Percentiles rank a stretch among this genome's conserved stretches.
phyloP scores from a whole-genome alignment of 768 basidiomycete species.

The Kwoniella europaea region DNA sequence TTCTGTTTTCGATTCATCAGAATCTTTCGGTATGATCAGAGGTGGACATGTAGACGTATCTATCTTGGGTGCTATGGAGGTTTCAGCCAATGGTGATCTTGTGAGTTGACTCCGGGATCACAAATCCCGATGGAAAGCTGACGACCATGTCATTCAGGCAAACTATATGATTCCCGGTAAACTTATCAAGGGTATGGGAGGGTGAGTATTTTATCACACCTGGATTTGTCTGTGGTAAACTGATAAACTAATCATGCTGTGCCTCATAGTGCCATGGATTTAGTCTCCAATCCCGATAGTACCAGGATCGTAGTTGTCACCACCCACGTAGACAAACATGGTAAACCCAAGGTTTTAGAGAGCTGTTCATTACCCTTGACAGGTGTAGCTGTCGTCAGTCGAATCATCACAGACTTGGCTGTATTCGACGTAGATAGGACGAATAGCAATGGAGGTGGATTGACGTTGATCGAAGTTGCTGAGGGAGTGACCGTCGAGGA shows the following conservation, averaged over 20 bases:
- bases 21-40: constrained; percentile 97
- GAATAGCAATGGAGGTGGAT: constrained; percentile 63
- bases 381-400: constrained; percentile 83
- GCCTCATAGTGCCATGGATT: constrained; percentile 76
- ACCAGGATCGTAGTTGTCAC: constrained; percentile 86
- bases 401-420: constrained; percentile 85
- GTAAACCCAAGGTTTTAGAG: constrained; percentile 82
- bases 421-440: constrained; percentile 84
- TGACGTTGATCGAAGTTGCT: constrained; percentile 81
- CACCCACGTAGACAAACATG: constrained; percentile 90
- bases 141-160: constrained; percentile 60
- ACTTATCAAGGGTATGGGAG: constrained; percentile 69
- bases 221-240: no score
- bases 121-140: not conserved
- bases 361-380: constrained; percentile 84
- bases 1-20: constrained; percentile 87
- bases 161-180: constrained; percentile 99
- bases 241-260: no score
- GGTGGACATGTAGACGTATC: constrained; percentile 93
- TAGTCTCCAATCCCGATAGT: constrained; percentile 93
- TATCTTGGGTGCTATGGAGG: constrained; percentile 90
- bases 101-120: constrained; percentile 10
- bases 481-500: constrained; percentile 83
- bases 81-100: constrained; percentile 84
- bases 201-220: not conserved